phyloP scores from a whole-genome alignment of 2,329 filamentous ascomycete species.

The Phaeosphaeriaceae sp. region DNA sequence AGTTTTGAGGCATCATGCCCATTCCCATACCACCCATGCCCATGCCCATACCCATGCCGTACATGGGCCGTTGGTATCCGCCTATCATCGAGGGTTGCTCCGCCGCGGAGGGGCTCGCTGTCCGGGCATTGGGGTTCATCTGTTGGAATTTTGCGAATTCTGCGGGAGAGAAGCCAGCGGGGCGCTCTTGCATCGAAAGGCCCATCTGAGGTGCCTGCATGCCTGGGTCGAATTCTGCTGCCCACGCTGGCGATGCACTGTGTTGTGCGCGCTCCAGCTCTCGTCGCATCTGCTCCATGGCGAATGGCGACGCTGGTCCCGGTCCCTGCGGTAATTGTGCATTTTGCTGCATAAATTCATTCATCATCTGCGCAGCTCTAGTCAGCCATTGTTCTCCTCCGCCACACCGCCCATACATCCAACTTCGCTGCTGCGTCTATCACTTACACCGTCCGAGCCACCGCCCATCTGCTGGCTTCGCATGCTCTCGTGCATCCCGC shows the following conservation, averaged over 20 bases:
- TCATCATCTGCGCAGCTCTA: conserved; percentile 75
- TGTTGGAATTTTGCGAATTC: conserved; percentile 89
- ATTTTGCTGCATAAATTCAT: conserved; percentile 86
- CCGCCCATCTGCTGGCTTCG: conserved; percentile 73
- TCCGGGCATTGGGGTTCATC: conserved; percentile 64
- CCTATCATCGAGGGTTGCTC: conserved; percentile 54
- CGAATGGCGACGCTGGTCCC: conserved; percentile 64
- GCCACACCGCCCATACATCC: not conserved
- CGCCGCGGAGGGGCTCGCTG: conserved; percentile 64
- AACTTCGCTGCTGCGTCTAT: not conserved
- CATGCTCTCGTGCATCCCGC: conserved; percentile 77
- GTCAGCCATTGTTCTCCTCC: conserved; percentile 32
- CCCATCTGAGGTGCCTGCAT: conserved; percentile 72
- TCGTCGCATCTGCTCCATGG: conserved; percentile 72
- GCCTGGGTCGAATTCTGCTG: conserved; percentile 69
- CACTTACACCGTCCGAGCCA: conserved; percentile 68
- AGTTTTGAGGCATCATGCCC: conserved; percentile 55
- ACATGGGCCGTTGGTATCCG: conserved; percentile 64
- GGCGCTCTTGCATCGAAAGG: conserved; percentile 68
- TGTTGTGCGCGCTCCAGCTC: conserved; percentile 66
- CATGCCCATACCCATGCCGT: conserved; percentile 59
- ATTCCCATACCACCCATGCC: conserved; percentile 63
- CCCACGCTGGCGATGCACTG: conserved; percentile 67
- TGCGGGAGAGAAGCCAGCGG: conserved; percentile 72
- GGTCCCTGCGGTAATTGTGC: conserved; percentile 65